Base-by-base conservation (phyloP, 331 rosid genomes). In the Pyracantha coccinea region DNA sequence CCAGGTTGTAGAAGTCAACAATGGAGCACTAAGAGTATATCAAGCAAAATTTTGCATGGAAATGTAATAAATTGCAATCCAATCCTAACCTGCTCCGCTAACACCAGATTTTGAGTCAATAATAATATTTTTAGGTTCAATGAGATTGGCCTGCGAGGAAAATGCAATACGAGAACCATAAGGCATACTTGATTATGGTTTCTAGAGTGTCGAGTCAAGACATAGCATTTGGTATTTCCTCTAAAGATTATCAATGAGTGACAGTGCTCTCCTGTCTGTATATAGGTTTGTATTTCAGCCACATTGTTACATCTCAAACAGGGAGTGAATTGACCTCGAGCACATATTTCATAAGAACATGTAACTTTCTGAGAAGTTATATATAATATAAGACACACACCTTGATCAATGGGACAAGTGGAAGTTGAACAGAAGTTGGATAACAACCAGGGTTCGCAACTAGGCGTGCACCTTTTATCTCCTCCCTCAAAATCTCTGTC, bases 371-470 rank as follows among this genome's bases (percentile, higher is more conserved):
- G 53, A 44, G 31, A 80, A 66, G 41, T 50, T 59, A 63, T 33
- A 33, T 16, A 65, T n/a, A 31, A 52, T 23, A 71, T 25, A 68
- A 45, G 8, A 81, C 4, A 69, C 83, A 67, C 75, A 94, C 97
- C 98, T 94, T 86, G 78, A 92, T 82, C 81, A 94, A 76, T 7
- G 97, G 99, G 64, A 91, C 90, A 86, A 94, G 96, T 50, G 99
- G 96, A 81, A 94, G 92, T 77, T 94, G 99, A 79, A 92, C 69
- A 33, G 99, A 86, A 77, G 99, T 92, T 69, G 99, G 99, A 87
- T 92, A 94, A 74, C 99, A 94, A 67, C 99, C 99, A 53, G 97
- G 99, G 85, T 94, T 94, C 21, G 99, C 97, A 77, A 94, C 96
- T 52, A 92, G 84, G 35, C 95, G 90, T 33, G 99, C 95, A 78